These are phyloP conservation scores for Cubamyces sp. DNA, from an alignment of 768 basidiomycete species.

Conservation along the genomic window DNA sequence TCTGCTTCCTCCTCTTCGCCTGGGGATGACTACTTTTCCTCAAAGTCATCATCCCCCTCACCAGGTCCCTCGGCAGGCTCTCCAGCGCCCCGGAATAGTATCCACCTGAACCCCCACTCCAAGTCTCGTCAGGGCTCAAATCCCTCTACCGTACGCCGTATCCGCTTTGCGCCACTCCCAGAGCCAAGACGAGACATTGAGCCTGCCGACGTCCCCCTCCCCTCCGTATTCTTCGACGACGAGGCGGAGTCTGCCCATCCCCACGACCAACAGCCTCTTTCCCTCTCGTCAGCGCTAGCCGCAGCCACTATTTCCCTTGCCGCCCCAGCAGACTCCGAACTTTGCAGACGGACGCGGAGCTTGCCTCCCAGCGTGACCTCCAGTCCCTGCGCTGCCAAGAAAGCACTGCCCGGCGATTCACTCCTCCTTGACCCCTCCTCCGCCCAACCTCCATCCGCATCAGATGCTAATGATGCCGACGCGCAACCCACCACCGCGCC, in stretches of 20 bases:
- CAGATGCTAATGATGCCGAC: constrained; percentile 12
- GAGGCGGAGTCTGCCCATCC: constrained; percentile 22
- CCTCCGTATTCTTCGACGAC: constrained; percentile 35
- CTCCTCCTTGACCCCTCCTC: constrained; percentile 5
- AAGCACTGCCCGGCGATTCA: constrained; percentile 4
- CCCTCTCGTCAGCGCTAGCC: constrained; percentile 27
- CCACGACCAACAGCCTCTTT: constrained; percentile 18
- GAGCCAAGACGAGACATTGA: constrained; percentile 62
- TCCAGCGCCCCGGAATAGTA: neutral
- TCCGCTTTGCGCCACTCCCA: constrained; percentile 87
- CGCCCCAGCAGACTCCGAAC: constrained; percentile 29
- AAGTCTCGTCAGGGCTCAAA: constrained; percentile 24
- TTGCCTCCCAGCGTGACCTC: constrained; percentile 29
- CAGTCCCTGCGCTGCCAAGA: constrained; percentile 12
- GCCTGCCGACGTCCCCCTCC: constrained; percentile 42
- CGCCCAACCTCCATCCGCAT: constrained; percentile 18
- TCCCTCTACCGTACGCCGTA: constrained; percentile 40
- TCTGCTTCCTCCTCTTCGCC: constrained; percentile 34
- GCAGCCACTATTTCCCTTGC: constrained; percentile 29
- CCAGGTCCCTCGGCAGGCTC: constrained; percentile 14
- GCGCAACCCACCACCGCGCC: constrained; percentile 16
- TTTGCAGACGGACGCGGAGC: constrained; percentile 24
- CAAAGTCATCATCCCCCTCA: constrained; percentile 22
- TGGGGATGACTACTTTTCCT: constrained; percentile 30
- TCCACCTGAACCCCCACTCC: constrained; percentile 11